phyloP scores from a whole-genome alignment of 495 filamentous ascomycete genomes.

The Aspergillus biplanus region DNA sequence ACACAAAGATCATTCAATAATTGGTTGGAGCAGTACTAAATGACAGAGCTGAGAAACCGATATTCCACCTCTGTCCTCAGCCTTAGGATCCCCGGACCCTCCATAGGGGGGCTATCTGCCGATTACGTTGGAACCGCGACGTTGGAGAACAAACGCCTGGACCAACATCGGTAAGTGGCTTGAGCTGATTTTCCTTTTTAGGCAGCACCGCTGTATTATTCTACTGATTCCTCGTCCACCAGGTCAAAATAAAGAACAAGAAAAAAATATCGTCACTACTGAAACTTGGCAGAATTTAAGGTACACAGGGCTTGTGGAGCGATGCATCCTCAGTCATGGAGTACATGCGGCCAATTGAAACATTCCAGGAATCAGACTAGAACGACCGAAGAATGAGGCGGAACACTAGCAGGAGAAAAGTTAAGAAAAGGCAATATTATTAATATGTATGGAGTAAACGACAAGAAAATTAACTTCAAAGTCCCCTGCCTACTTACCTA shows the following conservation, averaged over 20 bases:
- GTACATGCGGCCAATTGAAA: conserved; percentile 2
- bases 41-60: not conserved
- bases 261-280: not conserved
- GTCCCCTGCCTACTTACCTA: too few relatives aligned
- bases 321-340: not conserved
- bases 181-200: too few relatives aligned
- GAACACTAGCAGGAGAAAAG: not conserved
- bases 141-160: not conserved
- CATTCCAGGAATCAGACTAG: conserved; percentile 6
- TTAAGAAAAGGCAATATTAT: not conserved
- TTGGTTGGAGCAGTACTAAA: not conserved
- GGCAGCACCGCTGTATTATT: too few relatives aligned
- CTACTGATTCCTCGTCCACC: too few relatives aligned
- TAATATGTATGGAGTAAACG: not conserved
- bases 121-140: not conserved
- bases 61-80: not conserved
- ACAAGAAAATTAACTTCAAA: too few relatives aligned
- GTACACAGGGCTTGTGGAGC: not conserved
- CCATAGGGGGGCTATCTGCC: not conserved
- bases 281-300: not conserved
- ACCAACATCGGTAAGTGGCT: too few relatives aligned
- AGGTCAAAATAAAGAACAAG: too few relatives aligned
- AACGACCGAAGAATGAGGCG: conserved; percentile 18
- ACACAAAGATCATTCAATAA: not conserved
- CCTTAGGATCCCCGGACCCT: not conserved